Conservation (phyloP, 1,284 basidiomycete species). For the Schizopora paradoxa region DNA sequence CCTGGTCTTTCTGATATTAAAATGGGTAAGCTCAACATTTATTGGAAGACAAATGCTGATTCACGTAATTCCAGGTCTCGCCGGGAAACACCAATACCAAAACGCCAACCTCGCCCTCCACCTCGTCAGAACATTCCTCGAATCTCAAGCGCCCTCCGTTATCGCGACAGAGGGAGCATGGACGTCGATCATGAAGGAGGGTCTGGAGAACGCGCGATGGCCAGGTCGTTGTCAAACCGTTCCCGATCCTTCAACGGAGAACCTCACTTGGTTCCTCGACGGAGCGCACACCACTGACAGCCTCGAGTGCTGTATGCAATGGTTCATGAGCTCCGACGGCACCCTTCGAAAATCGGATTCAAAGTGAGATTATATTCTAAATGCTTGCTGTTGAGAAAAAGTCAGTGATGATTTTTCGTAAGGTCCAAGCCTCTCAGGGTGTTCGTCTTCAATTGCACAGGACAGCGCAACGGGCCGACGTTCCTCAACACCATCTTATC, state of each 20-base stretch:
- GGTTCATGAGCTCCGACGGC: conserved; percentile 67
- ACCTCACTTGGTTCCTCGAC: conserved; percentile 84
- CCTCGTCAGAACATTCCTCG: conserved; percentile 68
- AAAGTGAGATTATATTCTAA: conserved; percentile 20
- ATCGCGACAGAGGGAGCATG: conserved; percentile 33
- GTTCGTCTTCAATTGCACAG: conserved; percentile 95
- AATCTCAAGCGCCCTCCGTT: conserved; percentile 30
- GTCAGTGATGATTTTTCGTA: no score
- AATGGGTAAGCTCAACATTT: conserved; percentile 47
- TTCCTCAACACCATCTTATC: conserved; percentile 65
- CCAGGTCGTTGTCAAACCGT: conserved; percentile 96
- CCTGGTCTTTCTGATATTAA: conserved; percentile 47
- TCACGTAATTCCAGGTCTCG: conserved; percentile 74
- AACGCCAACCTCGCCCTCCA: conserved; percentile 89
- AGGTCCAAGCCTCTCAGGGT: conserved; percentile 41
- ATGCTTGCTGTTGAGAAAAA: not conserved
- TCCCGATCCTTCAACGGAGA: conserved; percentile 43
- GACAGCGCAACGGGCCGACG: conserved; percentile 73
- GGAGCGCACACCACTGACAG: conserved; percentile 96
- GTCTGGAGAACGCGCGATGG: conserved; percentile 76
- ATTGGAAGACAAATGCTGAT: no score
- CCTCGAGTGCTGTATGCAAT: conserved; percentile 79
- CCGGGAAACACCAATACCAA: conserved; percentile 84
- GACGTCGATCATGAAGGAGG: conserved; percentile 51
- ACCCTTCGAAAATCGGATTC: conserved; percentile 17